phyloP scores from a whole-genome alignment of 2,329 filamentous ascomycete species.

The Aureobasidium sp. region DNA sequence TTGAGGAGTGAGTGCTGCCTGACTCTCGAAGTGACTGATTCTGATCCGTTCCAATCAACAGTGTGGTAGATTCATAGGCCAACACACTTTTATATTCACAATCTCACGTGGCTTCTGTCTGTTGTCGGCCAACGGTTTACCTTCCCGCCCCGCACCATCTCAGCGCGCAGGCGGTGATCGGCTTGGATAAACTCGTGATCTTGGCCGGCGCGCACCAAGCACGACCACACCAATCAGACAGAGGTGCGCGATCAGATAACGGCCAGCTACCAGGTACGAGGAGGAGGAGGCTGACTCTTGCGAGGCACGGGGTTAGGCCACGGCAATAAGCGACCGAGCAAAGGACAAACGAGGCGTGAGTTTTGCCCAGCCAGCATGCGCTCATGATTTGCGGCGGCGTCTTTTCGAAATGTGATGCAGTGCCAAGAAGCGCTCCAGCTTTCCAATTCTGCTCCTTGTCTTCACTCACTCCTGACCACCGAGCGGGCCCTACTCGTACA shows the following conservation, averaged over 20 bases:
- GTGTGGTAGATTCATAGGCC: not conserved
- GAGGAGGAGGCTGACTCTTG: not conserved
- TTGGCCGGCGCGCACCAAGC: not conserved
- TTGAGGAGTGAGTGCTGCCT: not conserved
- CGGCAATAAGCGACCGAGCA: not conserved
- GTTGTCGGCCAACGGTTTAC: not conserved
- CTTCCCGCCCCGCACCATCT: not conserved
- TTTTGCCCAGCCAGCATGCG: constrained; percentile 1
- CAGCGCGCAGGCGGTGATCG: not conserved
- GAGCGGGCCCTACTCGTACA: not conserved
- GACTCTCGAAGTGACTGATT: not conserved
- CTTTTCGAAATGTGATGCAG: not conserved
- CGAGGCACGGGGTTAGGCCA: not conserved
- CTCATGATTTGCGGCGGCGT: constrained; percentile 1
- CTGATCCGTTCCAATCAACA: not conserved
- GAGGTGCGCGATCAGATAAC: not conserved
- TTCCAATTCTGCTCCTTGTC: constrained; percentile 10
- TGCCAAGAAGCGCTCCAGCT: constrained; percentile 13
- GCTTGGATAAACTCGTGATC: not conserved
- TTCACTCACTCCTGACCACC: constrained; percentile 4
- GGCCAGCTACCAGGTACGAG: not conserved
- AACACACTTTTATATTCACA: not conserved
- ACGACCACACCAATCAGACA: not conserved
- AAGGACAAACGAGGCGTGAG: not conserved
- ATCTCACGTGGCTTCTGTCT: not conserved